Evolutionary conservation across 352 stramenopile genomes (phyloP).

Genomic region (Blastocystis sp.): DNA sequence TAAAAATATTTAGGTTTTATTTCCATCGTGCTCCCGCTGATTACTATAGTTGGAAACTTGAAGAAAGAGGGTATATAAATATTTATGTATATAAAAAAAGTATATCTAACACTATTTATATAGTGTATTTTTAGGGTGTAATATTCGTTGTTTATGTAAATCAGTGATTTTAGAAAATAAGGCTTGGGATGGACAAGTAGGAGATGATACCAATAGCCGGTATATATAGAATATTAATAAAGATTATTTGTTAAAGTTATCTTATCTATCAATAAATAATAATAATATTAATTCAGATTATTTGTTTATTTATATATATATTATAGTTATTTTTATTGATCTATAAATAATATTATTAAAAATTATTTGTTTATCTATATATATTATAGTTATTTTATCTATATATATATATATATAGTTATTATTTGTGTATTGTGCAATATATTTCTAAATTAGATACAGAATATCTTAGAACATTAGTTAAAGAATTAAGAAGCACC

Average conservation of each 20-base stretch:
- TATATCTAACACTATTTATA: too few relatives aligned
- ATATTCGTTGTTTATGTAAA: constrained; percentile 25
- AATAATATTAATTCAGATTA: too few relatives aligned
- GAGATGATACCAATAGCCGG: constrained; percentile 3
- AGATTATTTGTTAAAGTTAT: too few relatives aligned
- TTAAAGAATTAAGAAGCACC: constrained; percentile 9
- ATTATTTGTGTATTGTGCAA: constrained; percentile 23
- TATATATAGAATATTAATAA: too few relatives aligned
- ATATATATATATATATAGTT: not conserved
- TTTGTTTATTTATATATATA: too few relatives aligned
- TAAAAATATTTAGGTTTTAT: too few relatives aligned
- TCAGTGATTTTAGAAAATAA: constrained; percentile 36
- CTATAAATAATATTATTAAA: too few relatives aligned
- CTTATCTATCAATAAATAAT: too few relatives aligned
- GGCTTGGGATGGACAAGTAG: constrained; percentile 30
- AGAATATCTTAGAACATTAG: constrained; percentile 22
- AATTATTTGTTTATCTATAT: too few relatives aligned
- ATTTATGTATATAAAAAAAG: not conserved
- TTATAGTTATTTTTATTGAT: too few relatives aligned
- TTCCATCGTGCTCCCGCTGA: constrained; percentile 23
- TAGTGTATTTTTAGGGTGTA: constrained; percentile 26
- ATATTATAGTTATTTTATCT: too few relatives aligned
- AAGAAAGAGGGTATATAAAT: constrained; percentile 1
- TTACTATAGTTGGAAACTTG: constrained; percentile 28
- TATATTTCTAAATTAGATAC: constrained; percentile 37